Base-by-base conservation (phyloP, 768 basidiomycete genomes). In the Pisolithus albus region DNA sequence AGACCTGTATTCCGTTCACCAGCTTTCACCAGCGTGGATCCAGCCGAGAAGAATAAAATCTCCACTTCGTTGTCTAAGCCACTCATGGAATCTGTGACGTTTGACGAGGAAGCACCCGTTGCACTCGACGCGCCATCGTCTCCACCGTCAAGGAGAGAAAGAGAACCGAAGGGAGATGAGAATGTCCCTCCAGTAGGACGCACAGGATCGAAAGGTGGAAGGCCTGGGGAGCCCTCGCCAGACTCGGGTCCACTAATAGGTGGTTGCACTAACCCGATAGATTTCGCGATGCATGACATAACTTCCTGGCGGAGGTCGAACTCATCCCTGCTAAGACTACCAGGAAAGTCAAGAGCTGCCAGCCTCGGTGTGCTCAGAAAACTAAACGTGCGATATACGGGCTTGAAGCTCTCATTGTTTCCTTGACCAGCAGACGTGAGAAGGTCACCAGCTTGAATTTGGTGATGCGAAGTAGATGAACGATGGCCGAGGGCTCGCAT, bases 21-120 rank as follows among this genome's bases (percentile, higher is more conserved):
- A 7, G 93, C 89, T 59, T 83, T 89, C 21, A 88, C 93, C 19
- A 98, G 70, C 2, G 82, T 82, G 4, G 86, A 84, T 1, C 94
- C 96, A 47, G 89, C 85, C 39, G 88, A 77, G 70, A 92, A 98
- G 67, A 86, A 97, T 30, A 97, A 66, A 47, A 99, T 95, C 66
- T 99, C 96, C 1, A 98, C 90, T 64, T 96, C 91, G 51, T 97
- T 98, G 62, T 96, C 93, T 13, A 99, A 72, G 18, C 92, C 94
- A 58, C 77, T 84, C 72, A 91, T 77, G 57, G 86, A 82, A 18
- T 66, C 61, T 30, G 75, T 79, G 23, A 68, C 63, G 19, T 71
- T 79, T 16, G 74, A 70, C 7, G 78, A 79, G 15, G 84, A 83
- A 39, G 71, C 76, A 28, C 77, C 82, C 0, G 86, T 84, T 52